Evolutionary conservation across 1,284 basidiomycete genomes (phyloP), one percentile per base, ranked within the genome.

Genomic region (Tylopilus orsonianus): DNA sequence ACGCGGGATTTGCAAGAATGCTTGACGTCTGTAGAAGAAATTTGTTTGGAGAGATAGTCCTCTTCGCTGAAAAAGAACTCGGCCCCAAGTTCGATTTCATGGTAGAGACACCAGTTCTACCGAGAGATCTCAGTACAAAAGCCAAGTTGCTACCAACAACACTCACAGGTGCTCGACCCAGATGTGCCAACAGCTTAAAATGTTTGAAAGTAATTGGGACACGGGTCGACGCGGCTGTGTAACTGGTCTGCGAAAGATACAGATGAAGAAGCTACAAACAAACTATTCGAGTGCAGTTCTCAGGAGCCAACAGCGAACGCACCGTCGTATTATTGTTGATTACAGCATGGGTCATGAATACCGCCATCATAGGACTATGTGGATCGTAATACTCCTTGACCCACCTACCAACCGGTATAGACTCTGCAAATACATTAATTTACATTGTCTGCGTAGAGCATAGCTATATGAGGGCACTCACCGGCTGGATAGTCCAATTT

Each of bases 201-300:
- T 87, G 85, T 57, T 84, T 82, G 41, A 88, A 66, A 7, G 86
- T 88, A 26, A 87, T 62, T n/a, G 86, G 86, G 22, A 87, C 81
- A 48, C 72, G 77, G 8, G 55, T 54, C 38, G 58, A 56, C 18
- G 54, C 34, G 14, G 60, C 41, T 44, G 54, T 43, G 33, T 57
- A 63, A 41, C 68, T 69, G 12, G 65, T 54, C 8, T 58, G 58
- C 16, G 62, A 61, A 38, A 79, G 60, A 55, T 75, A 83, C 34
- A 69, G 55, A 52, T 75, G 68, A 35, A 81, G 61, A 50, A 81
- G 67, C 80, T 82, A 49, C 27, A 46, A 32, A 26, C 9, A 39
- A 8, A 32, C 6, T 9, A n/a, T 62, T 32, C 39, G 44, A 37
- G 26, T 10, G 26, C 20, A 16, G 14, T 7, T 42, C 23, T 16